These are phyloP conservation scores for Rhododendron griersonianum DNA, from an alignment of 148 eudicot species.

Conservation along the genomic window DNA sequence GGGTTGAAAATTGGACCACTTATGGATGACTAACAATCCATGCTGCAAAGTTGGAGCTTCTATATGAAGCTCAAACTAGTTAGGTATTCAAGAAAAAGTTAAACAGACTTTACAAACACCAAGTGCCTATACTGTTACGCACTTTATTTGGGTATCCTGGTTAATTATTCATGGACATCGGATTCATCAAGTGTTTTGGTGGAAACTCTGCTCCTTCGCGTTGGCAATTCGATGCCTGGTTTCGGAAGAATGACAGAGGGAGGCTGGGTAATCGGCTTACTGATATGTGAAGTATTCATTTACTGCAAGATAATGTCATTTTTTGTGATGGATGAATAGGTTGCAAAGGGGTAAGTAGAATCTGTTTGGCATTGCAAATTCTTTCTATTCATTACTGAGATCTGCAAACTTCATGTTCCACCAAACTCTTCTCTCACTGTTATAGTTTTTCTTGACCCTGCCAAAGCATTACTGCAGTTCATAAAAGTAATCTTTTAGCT, in stretches of 20 bases:
- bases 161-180: not conserved
- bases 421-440: not conserved
- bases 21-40: not conserved
- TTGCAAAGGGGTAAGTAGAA: not conserved
- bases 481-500: not conserved
- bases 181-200: not conserved
- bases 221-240: no score
- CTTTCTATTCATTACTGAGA: not conserved
- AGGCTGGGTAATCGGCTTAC: not conserved
- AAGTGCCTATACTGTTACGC: not conserved
- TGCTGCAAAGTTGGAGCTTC: not conserved
- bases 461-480: not conserved
- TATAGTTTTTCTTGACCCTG: not conserved
- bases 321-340: not conserved
- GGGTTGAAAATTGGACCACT: not conserved
- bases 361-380: no score
- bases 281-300: not conserved
- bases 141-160: not conserved
- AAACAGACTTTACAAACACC: not conserved
- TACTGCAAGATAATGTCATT: not conserved
- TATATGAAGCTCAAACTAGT: not conserved
- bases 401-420: not conserved
- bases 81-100: not conserved
- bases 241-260: no score
- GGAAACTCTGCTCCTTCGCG: not conserved